A percentile compares a stretch with the other conserved stretches of the same genome.
Evolutionary conservation across 192 early-diverging fungal genomes (phyloP).

Genomic region (Rhizoclosmatium sp.): DNA sequence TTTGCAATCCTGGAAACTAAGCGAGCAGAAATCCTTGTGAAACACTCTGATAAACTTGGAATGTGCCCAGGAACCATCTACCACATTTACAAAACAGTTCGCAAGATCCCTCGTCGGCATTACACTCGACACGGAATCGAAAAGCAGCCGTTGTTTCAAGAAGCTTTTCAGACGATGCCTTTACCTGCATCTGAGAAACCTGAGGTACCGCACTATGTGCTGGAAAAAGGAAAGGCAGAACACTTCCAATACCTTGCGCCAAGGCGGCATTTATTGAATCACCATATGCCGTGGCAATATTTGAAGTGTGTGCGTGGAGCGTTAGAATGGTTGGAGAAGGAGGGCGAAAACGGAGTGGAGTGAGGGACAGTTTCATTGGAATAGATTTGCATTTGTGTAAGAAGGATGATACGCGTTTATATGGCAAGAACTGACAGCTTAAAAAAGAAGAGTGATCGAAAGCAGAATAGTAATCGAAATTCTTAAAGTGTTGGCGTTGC

Average conservation of each 20-base stretch:
- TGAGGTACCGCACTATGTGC: conserved; percentile 40
- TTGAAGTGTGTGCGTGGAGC: conserved; percentile 30
- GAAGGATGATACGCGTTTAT: too few species aligned
- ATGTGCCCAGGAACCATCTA: conserved; percentile 32
- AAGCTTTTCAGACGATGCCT: conserved; percentile 22
- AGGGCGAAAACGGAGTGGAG: too few species aligned
- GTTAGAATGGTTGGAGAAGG: conserved; percentile 20
- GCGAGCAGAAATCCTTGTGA: conserved; percentile 17
- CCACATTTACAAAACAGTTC: conserved; percentile 42
- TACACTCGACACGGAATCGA: conserved; percentile 9
- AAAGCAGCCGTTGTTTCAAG: conserved; percentile 6
- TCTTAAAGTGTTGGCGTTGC: too few species aligned
- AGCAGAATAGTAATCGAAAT: too few species aligned
- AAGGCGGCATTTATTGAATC: conserved; percentile 36
- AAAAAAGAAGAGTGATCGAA: too few species aligned
- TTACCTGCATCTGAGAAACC: conserved; percentile 32
- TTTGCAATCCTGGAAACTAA: conserved; percentile 21
- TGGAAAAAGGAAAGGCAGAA: conserved; percentile 28
- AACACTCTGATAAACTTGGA: conserved; percentile 31
- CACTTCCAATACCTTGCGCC: conserved; percentile 37
- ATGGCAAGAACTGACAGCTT: too few species aligned
- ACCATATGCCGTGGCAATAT: conserved; percentile 44
- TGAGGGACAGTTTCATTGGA: too few species aligned
- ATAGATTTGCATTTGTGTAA: too few species aligned
- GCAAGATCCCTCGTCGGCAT: conserved; percentile 34